Conservation (phyloP, 495 filamentous ascomycete species). For the Patellaria atrata region DNA sequence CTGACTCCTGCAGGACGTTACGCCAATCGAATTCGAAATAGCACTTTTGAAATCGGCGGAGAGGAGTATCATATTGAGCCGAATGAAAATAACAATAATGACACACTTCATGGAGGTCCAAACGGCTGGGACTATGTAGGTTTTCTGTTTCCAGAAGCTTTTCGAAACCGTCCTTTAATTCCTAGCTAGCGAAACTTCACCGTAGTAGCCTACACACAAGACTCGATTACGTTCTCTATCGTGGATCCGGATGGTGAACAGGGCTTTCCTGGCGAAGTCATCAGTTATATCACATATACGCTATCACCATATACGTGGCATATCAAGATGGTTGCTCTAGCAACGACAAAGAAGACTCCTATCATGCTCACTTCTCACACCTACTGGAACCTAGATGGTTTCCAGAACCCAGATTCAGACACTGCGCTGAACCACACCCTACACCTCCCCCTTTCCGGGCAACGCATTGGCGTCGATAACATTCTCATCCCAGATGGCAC, state of each 20-base stretch:
- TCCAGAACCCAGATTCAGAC: conserved; percentile 38
- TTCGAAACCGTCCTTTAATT: conserved; percentile 2
- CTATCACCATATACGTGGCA: conserved; percentile 26
- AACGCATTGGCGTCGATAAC: conserved; percentile 56
- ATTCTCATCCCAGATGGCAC: conserved; percentile 69
- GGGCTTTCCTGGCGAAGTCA: conserved; percentile 68
- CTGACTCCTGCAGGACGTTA: conserved; percentile 52
- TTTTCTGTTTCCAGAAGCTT: not conserved
- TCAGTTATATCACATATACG: conserved; percentile 64
- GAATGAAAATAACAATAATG: conserved; percentile 55
- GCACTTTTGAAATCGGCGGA: conserved; percentile 59
- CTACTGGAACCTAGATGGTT: conserved; percentile 85
- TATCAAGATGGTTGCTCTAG: conserved; percentile 25
- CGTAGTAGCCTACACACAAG: conserved; percentile 48
- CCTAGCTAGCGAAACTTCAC: conserved; percentile 53
- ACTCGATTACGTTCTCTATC: conserved; percentile 66
- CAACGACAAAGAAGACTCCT: conserved; percentile 36
- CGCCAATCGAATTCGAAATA: conserved; percentile 79
- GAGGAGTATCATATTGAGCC: conserved; percentile 45
- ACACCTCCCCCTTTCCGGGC: conserved; percentile 54
- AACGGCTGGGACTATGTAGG: conserved; percentile 54
- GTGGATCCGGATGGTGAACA: conserved; percentile 53
- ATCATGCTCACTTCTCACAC: conserved; percentile 49
- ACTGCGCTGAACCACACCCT: conserved; percentile 55
- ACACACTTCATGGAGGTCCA: conserved; percentile 72